Evolutionary conservation across 2,329 filamentous ascomycete genomes (phyloP), one percentile per base, ranked within the genome.

Genomic region (Aspergillus fructus): DNA sequence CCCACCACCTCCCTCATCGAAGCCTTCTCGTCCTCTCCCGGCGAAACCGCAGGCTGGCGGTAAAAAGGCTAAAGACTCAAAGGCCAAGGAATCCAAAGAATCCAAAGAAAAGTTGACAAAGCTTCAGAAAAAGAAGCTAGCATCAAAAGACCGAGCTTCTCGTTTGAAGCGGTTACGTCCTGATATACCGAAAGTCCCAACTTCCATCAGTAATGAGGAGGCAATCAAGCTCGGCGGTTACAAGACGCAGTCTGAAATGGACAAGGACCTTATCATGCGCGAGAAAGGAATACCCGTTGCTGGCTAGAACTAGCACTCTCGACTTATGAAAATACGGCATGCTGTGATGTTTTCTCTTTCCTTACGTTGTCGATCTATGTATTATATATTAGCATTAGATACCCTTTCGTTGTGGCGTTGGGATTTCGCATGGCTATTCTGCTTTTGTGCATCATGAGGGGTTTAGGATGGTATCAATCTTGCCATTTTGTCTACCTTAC

Each of bases 161-260:
- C 66, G 69, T 41, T 59, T 74, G 9, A 68, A 59, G 48, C 59
- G 59, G 40, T 56, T 74, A 47, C 67, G 71, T 40, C 71, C 70
- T 13, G 70, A 72, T 56, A 56, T 71, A 45, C 42, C 56, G n/a
- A 56, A 61, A 43, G 53, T 73, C 33, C 69, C 69, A 2, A 48
- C 61, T 12, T 64, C 62, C 11, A 62, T 73, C 40, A 69, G 60
- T 52, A 65, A 69, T 27, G 64, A 70, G 21, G 62, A 68, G 43
- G 70, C 70, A 23, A 48, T 72, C 40, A 66, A 59, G 23, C 62
- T 72, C 43, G 69, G 67, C n/a, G 68, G 68, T 11, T 74, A 73
- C 57, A 63, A 66, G 34, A 64, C 56, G 21, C 63, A 69, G 49
- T 65, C 67, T 48, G 65, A 69, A 39, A 73, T 73, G 70, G 68